phyloP scores from a whole-genome alignment of 331 rosid species.

The Phaseolus coccineus region DNA sequence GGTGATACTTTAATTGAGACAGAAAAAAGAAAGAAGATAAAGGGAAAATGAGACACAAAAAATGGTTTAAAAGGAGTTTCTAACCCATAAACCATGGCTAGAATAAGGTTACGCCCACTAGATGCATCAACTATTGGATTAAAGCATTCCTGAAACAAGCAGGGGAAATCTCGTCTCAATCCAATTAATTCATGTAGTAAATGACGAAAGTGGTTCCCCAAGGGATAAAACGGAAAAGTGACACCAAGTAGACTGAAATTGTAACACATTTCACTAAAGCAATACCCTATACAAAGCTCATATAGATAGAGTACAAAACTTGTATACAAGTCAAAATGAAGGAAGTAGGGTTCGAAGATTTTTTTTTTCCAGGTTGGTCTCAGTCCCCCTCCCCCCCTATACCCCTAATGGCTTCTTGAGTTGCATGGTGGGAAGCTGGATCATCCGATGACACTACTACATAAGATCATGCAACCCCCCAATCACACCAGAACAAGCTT shows the following conservation, averaged over 20 bases:
- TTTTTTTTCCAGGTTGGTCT: background rate
- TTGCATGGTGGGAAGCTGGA: background rate
- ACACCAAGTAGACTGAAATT: constrained; percentile 19
- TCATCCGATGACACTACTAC: background rate
- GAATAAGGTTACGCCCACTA: constrained; percentile 94
- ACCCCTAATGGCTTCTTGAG: too few relatives aligned
- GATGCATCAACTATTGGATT: constrained; percentile 83
- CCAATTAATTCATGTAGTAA: constrained; percentile 1
- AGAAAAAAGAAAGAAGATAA: constrained; percentile 15
- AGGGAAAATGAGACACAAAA: constrained; percentile 27
- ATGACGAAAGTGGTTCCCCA: constrained; percentile 20
- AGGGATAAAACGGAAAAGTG: constrained; percentile 30
- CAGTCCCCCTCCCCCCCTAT: background rate
- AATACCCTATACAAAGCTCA: constrained; percentile 10
- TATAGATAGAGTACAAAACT: background rate
- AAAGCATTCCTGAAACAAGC: constrained; percentile 81
- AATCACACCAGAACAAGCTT: background rate
- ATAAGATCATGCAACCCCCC: background rate
- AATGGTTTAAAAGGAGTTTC: constrained; percentile 36
- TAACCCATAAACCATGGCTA: constrained; percentile 98
- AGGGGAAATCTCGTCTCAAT: constrained; percentile 12
- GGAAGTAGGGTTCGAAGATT: background rate
- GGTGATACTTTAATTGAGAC: constrained; percentile 34
- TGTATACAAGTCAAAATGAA: background rate
- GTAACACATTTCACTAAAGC: constrained; percentile 1